Conservation (phyloP, 2,329 filamentous ascomycete genomes). For the Juglanconis juglandina region DNA sequence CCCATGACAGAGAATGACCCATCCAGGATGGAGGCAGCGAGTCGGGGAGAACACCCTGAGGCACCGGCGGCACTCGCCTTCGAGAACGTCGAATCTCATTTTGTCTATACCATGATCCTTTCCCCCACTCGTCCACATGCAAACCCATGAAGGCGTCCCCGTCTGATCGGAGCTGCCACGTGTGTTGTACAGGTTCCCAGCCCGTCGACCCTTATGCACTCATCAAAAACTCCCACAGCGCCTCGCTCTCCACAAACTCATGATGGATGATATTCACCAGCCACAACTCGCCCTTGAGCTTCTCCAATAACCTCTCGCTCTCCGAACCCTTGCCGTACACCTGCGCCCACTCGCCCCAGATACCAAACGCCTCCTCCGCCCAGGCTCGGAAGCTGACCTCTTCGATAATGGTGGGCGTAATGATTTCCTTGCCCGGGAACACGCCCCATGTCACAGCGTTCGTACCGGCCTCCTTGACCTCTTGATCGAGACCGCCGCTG, state of each 20-base stretch:
- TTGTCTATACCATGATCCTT: neutral
- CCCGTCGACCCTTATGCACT: slow-evolving; percentile 12
- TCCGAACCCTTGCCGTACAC: slow-evolving; percentile 70
- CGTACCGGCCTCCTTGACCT: slow-evolving; percentile 52
- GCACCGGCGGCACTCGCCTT: neutral
- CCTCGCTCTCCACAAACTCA: slow-evolving; percentile 67
- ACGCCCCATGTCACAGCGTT: slow-evolving; percentile 98
- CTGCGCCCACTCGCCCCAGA: slow-evolving; percentile 90
- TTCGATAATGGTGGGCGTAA: slow-evolving; percentile 95
- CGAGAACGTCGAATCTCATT: neutral
- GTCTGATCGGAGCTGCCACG: neutral
- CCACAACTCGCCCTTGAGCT: slow-evolving; percentile 69
- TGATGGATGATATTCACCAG: slow-evolving; percentile 89
- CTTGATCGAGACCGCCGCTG: slow-evolving; percentile 20
- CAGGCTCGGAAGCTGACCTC: slow-evolving; percentile 91
- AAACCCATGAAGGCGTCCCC: neutral
- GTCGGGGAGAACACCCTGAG: neutral
- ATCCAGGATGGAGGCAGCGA: neutral
- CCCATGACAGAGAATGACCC: neutral
- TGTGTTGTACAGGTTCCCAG: neutral
- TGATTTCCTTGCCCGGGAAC: slow-evolving; percentile 92
- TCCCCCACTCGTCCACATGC: too few species aligned
- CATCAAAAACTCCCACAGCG: slow-evolving; percentile 67
- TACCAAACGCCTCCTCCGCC: slow-evolving; percentile 92
- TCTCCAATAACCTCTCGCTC: slow-evolving; percentile 68